Conservation (phyloP, 257 asterid species). For the Ajuga chamaepitys region DNA sequence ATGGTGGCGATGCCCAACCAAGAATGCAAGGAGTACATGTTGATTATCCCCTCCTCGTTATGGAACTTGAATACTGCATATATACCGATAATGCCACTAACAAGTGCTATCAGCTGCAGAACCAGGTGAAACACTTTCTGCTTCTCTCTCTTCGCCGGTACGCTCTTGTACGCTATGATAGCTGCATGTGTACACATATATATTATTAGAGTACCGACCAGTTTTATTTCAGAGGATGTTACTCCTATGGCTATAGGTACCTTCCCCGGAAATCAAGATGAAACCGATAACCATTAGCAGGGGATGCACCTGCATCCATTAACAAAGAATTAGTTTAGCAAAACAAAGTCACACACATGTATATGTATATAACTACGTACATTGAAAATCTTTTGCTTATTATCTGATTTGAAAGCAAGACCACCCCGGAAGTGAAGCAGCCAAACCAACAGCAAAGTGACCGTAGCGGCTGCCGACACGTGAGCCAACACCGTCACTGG, state of each 20-base stretch:
- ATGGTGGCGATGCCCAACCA: slow-evolving; percentile 66
- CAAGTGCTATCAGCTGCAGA: slow-evolving; percentile 41
- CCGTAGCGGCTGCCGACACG: slow-evolving; percentile 29
- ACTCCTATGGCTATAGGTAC: too few relatives aligned
- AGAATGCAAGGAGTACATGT: slow-evolving; percentile 56
- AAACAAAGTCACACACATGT: background rate
- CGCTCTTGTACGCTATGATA: slow-evolving; percentile 37
- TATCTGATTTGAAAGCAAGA: slow-evolving; percentile 32
- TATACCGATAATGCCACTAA: slow-evolving; percentile 37
- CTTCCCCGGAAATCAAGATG: slow-evolving; percentile 49
- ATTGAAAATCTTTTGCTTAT: slow-evolving; percentile 47
- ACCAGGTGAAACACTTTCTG: slow-evolving; percentile 36
- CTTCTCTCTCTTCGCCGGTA: slow-evolving; percentile 10
- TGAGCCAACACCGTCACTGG: slow-evolving; percentile 41
- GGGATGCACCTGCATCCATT: slow-evolving; percentile 51
- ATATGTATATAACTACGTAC: slow-evolving; percentile 12
- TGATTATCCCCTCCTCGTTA: slow-evolving; percentile 16
- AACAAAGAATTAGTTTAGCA: background rate
- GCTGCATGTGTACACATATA: too few relatives aligned
- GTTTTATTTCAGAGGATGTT: too few relatives aligned
- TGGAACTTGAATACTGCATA: slow-evolving; percentile 58
- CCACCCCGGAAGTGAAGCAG: slow-evolving; percentile 57
- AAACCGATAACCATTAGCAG: slow-evolving; percentile 57
- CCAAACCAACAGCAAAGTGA: slow-evolving; percentile 44
- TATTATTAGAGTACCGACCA: background rate